Percentiles rank a stretch among this genome's conserved stretches.
phyloP scores from a whole-genome alignment of 495 filamentous ascomycete genomes.

The Pseudoneurospora amorphoporcata region DNA sequence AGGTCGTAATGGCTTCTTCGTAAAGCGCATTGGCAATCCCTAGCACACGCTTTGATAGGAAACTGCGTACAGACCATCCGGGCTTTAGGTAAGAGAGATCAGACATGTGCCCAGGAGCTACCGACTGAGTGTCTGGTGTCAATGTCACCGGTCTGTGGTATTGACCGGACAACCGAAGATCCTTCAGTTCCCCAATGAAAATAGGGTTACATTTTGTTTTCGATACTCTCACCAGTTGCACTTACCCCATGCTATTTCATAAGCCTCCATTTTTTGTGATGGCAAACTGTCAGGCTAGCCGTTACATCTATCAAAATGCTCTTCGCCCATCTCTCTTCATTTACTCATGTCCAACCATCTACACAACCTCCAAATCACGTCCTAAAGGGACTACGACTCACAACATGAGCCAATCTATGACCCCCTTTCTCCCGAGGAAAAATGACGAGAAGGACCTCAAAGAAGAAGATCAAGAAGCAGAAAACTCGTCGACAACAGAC shows the following conservation, averaged over 20 bases:
- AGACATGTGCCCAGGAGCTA: background rate
- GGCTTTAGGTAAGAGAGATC: background rate
- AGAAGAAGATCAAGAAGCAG: background rate
- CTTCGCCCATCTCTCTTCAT: background rate
- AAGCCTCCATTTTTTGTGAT: background rate
- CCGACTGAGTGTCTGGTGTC: background rate
- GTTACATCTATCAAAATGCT: background rate
- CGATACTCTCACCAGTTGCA: background rate
- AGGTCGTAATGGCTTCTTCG: background rate
- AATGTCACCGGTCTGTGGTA: background rate
- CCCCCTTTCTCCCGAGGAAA: background rate
- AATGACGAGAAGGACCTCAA: background rate
- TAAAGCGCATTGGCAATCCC: background rate
- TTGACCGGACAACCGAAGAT: background rate
- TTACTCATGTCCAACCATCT: background rate
- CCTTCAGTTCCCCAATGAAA: background rate
- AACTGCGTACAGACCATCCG: background rate
- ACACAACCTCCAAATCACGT: background rate
- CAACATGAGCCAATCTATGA: background rate
- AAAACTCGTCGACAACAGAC: background rate
- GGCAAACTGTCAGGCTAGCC: background rate
- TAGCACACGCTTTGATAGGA: background rate
- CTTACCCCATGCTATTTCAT: background rate
- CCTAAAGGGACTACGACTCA: background rate
- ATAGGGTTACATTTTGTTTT: background rate